phyloP scores from a whole-genome alignment of 768 basidiomycete species.

The Tylopilus cervinicoccineus region DNA sequence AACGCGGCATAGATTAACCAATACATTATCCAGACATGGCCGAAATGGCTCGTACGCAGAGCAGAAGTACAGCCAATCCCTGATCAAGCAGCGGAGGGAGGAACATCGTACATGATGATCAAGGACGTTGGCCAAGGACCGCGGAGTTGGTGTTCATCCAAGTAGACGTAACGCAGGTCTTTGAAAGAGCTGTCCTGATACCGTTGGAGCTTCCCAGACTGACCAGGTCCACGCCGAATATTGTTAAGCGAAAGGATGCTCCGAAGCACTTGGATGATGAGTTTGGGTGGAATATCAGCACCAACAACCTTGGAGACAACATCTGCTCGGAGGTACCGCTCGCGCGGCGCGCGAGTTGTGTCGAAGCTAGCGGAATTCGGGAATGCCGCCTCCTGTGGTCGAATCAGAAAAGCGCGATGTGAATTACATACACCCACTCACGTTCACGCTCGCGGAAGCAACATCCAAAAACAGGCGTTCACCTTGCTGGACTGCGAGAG shows the following conservation, averaged over 20 bases:
- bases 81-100: constrained; percentile 17
- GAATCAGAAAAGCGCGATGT: background rate
- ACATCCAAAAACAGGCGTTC: constrained; percentile 64
- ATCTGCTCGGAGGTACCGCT: constrained; percentile 48
- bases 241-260: constrained; percentile 57
- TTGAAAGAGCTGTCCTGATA: constrained; percentile 48
- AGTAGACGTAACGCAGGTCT: constrained; percentile 51
- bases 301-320: constrained; percentile 47
- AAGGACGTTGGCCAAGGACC: constrained; percentile 68
- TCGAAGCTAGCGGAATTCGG: constrained; percentile 43
- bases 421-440: constrained; percentile 31
- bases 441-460: constrained; percentile 51
- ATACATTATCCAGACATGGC: constrained; percentile 4
- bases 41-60: background rate
- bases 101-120: constrained; percentile 43
- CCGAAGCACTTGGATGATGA: constrained; percentile 59
- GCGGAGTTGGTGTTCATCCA: constrained; percentile 46
- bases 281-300: constrained; percentile 52
- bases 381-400: constrained; percentile 47
- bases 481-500: constrained; percentile 40
- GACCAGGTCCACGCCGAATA: constrained; percentile 62
- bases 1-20: background rate
- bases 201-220: constrained; percentile 60
- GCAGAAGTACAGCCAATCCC: background rate
- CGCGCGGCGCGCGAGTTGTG: constrained; percentile 38